Conservation (phyloP, 2,329 filamentous ascomycete species). For the Cladosporium sp. region DNA sequence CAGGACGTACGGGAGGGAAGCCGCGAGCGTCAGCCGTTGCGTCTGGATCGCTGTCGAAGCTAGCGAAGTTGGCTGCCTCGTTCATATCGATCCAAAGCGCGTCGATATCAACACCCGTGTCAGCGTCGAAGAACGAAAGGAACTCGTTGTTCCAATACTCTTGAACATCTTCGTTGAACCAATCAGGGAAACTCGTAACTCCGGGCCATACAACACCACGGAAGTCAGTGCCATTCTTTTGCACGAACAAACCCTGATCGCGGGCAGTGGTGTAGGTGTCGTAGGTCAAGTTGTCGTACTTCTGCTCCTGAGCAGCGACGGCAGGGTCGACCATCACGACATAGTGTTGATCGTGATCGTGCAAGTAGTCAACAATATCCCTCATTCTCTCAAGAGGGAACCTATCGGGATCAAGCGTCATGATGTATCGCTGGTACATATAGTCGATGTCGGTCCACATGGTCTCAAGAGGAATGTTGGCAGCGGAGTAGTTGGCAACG, state of each 20-base stretch:
- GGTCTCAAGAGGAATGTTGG: constrained; percentile 60
- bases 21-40: constrained; percentile 30
- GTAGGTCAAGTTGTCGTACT: constrained; percentile 17
- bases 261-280: constrained; percentile 10
- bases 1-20: constrained; percentile 49
- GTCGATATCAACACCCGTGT: constrained; percentile 68
- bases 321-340: constrained; percentile 72
- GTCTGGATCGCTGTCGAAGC: constrained; percentile 20
- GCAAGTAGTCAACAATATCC: constrained; percentile 53
- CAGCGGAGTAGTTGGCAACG: constrained; percentile 61
- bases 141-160: constrained; percentile 70
- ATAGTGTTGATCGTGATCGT: constrained; percentile 33
- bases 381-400: constrained; percentile 61
- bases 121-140: constrained; percentile 57
- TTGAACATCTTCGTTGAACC: constrained; percentile 64
- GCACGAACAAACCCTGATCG: constrained; percentile 44
- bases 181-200: constrained; percentile 51
- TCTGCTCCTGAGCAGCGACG: constrained; percentile 25
- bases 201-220: constrained; percentile 74
- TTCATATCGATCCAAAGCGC: constrained; percentile 56
- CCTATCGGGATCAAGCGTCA: constrained; percentile 61
- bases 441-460: constrained; percentile 27
- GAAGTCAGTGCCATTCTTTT: constrained; percentile 52
- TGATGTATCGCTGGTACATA: constrained; percentile 50
- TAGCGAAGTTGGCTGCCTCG: constrained; percentile 16